Base-by-base conservation (phyloP, 163 green algal species). In the Scenedesmus sp. region DNA sequence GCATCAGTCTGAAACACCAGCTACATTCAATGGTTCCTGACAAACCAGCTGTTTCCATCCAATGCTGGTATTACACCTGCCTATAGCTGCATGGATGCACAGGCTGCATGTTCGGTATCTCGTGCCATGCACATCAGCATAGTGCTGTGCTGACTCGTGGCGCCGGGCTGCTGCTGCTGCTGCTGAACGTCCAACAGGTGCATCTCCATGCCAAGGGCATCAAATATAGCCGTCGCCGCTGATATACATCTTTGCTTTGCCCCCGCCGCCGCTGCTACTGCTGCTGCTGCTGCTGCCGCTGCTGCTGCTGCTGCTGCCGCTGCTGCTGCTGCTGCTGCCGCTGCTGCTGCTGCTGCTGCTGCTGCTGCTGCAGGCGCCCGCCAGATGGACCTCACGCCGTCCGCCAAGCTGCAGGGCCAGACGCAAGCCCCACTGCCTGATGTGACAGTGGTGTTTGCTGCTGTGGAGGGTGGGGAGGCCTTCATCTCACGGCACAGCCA, bases 371-470 rank as follows among this genome's bases (percentile, higher is more conserved):
- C 76, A 84, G 76, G 76, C 4, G 76, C 76, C 20, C 76, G 76
- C 12, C 76, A 57, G 13, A 57, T 59, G 76, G 76, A 84, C 76
- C 76, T 84, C 46, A 57, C 46, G n/a, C 76, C 76, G 0, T 52
- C 26, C 4, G 20, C 70, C 23, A 56, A 23, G 76, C 76, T 84
- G 76, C 76, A 84, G 34, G 34, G 46, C 34, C 76, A 57, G 34
- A 59, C 76, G 2, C 8, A 16, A 34, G 34, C 76, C 0, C 85
- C 74, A 12, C 62, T 90, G 85, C 85, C 85, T 18, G 34, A 82
- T 23, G 66, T 90, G 16, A 90, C 85, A 4, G 5, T 90, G 9
- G 85, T 90, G 46, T 90, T 82, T 64, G 85, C 66, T 60, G 46
- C 26, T 3, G 85, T 90, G 0, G 64, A 82, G 34, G 3, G 66